Percentiles rank a stretch among this genome's conserved stretches.
These are phyloP conservation scores for Amanita pallidorosea DNA, from an alignment of 768 basidiomycete species.

Conservation along the genomic window DNA sequence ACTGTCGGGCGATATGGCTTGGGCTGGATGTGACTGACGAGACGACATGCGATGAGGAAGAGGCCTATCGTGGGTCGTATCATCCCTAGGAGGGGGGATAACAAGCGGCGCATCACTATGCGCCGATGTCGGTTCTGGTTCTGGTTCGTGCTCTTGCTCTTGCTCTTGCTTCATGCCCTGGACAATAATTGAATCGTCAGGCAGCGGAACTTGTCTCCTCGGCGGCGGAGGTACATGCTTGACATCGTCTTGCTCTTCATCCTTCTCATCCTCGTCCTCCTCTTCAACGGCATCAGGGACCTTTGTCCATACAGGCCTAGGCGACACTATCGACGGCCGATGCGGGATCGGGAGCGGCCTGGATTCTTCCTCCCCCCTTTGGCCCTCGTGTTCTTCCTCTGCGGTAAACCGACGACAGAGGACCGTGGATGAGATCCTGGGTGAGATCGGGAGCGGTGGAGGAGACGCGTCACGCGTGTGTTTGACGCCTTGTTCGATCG, in stretches of 20 bases:
- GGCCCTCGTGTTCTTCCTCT: not conserved
- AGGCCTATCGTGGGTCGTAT: constrained; percentile 5
- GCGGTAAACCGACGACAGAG: not conserved
- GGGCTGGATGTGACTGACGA: constrained; percentile 14
- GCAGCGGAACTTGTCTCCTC: not conserved
- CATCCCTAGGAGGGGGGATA: constrained; percentile 11
- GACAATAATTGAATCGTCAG: not conserved
- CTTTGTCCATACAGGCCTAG: not conserved
- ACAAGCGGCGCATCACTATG: constrained; percentile 17
- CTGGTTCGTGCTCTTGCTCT: constrained; percentile 4
- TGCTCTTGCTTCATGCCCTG: not conserved
- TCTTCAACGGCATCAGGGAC: constrained; percentile 7
- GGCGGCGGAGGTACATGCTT: constrained; percentile 2
- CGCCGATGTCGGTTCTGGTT: constrained; percentile 21
- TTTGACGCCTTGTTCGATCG: constrained; percentile 8
- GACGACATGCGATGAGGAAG: constrained; percentile 8
- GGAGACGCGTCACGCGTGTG: constrained; percentile 3
- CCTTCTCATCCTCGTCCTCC: constrained; percentile 7
- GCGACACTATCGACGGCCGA: not conserved
- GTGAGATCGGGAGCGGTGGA: constrained; percentile 8
- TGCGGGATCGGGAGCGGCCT: constrained; percentile 1
- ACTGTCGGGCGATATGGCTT: constrained; percentile 15
- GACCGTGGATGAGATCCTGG: not conserved
- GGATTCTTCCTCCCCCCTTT: not conserved
- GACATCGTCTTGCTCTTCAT: constrained; percentile 2